A percentile compares a stretch with the other conserved stretches of the same genome.
phyloP scores from a whole-genome alignment of 2,329 filamentous ascomycete genomes.

The Blastomyces emzantsi region DNA sequence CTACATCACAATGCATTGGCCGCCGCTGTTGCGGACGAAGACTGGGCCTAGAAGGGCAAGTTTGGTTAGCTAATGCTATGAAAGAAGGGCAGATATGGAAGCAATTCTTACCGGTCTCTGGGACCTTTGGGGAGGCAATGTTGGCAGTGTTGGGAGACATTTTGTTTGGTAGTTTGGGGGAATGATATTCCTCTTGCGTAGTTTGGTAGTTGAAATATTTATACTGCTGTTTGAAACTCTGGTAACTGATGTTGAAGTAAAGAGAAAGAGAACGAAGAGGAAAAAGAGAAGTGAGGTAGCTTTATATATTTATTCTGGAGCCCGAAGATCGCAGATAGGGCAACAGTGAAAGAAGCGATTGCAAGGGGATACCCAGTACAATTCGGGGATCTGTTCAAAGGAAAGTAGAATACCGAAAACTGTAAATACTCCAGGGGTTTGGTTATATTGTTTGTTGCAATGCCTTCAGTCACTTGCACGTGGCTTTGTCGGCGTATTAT shows the following conservation, averaged over 20 bases:
- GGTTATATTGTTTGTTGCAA: neutral
- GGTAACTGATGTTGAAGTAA: neutral
- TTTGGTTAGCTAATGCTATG: neutral
- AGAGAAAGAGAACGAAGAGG: neutral
- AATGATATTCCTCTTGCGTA: constrained; percentile 9
- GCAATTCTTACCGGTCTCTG: constrained; percentile 12
- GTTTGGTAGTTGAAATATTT: neutral
- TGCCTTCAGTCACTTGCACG: neutral
- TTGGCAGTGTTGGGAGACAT: constrained; percentile 8
- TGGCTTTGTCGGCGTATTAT: constrained; percentile 1
- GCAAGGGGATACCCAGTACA: neutral
- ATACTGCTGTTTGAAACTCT: neutral
- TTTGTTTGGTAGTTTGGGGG: constrained; percentile 9
- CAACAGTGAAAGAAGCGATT: constrained; percentile 2
- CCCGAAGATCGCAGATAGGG: neutral
- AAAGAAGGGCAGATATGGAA: neutral
- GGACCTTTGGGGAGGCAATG: constrained; percentile 12
- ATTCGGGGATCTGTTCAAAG: neutral
- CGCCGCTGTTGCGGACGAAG: constrained; percentile 12
- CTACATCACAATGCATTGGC: constrained; percentile 18
- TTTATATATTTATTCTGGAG: neutral
- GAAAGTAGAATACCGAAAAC: neutral
- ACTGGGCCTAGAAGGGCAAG: constrained; percentile 10
- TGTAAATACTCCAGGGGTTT: neutral
- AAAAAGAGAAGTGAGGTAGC: neutral